These are phyloP conservation scores for Diplodia intermedia DNA, from an alignment of 2,329 filamentous ascomycete species.

Conservation along the genomic window DNA sequence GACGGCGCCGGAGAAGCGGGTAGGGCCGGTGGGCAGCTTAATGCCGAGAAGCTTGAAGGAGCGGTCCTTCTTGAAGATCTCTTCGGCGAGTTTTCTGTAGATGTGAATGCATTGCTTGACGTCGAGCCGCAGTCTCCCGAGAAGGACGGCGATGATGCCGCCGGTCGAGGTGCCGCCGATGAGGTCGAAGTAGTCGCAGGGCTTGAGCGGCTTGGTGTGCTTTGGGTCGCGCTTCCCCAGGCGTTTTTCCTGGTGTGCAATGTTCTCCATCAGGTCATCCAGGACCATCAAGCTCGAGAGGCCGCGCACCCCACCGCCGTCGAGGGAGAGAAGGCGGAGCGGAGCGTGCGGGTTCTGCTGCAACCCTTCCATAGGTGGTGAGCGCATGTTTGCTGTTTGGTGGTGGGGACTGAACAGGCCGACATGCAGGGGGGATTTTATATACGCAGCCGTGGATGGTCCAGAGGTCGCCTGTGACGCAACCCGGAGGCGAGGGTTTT, in stretches of 20 bases:
- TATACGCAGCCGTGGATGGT: neutral
- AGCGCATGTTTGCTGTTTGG: conserved; percentile 18
- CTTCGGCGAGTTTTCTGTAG: conserved; percentile 46
- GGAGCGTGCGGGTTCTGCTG: conserved; percentile 41
- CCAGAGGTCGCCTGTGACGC: conserved; percentile 26
- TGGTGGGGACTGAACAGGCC: neutral
- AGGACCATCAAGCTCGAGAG: conserved; percentile 50
- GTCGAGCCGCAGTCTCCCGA: conserved; percentile 48
- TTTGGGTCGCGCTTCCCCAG: conserved; percentile 41
- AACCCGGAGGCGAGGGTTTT: conserved; percentile 7
- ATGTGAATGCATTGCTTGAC: conserved; percentile 48
- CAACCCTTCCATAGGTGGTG: conserved; percentile 29
- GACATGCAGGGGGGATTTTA: conserved; percentile 2
- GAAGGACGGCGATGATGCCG: conserved; percentile 50
- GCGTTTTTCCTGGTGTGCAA: conserved; percentile 48
- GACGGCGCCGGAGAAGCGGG: conserved; percentile 47
- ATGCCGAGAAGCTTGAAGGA: conserved; percentile 45
- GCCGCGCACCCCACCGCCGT: conserved; percentile 50
- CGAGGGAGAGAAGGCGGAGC: conserved; percentile 45
- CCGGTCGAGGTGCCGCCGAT: conserved; percentile 51
- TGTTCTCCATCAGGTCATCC: conserved; percentile 49
- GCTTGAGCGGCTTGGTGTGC: conserved; percentile 43
- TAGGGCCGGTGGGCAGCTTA: conserved; percentile 47
- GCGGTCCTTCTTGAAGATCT: conserved; percentile 50
- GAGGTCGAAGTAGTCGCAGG: conserved; percentile 52